Evolutionary conservation across 768 basidiomycete species (phyloP).

Genomic region (Clavaria fumosa): DNA sequence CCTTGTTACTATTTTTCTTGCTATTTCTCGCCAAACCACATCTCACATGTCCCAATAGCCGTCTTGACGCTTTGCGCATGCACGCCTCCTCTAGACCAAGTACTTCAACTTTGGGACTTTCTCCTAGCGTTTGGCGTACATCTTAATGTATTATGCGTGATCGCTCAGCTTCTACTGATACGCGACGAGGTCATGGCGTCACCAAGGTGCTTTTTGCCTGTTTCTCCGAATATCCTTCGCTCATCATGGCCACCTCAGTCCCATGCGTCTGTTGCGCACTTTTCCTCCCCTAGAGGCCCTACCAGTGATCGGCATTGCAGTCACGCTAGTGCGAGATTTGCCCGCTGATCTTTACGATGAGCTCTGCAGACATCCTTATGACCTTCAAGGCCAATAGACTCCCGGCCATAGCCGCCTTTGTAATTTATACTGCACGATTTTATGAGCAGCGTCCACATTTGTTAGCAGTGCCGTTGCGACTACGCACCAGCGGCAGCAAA

Average conservation of each 20-base stretch:
- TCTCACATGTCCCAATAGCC: slow-evolving; percentile 29
- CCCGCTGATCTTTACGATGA: slow-evolving; percentile 79
- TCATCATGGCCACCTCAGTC: slow-evolving; percentile 30
- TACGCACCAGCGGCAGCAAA: too few relatives aligned
- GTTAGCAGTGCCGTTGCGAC: too few relatives aligned
- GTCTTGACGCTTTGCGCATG: slow-evolving; percentile 92
- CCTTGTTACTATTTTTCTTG: slow-evolving; percentile 62
- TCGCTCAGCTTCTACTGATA: slow-evolving; percentile 86
- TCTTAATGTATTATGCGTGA: slow-evolving; percentile 91
- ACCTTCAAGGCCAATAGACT: slow-evolving; percentile 20
- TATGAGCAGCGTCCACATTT: too few relatives aligned
- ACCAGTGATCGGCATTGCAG: slow-evolving; percentile 82
- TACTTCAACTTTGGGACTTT: slow-evolving; percentile 94
- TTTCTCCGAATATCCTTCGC: background rate
- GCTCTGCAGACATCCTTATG: slow-evolving; percentile 78
- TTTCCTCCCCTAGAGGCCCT: slow-evolving; percentile 85
- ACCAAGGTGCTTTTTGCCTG: slow-evolving; percentile 43
- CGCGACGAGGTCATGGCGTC: slow-evolving; percentile 81
- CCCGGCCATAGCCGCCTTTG: too few relatives aligned
- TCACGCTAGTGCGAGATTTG: slow-evolving; percentile 85
- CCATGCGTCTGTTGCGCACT: slow-evolving; percentile 86
- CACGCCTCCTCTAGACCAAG: slow-evolving; percentile 91
- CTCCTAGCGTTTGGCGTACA: slow-evolving; percentile 93
- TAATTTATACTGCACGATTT: too few relatives aligned
- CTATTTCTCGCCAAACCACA: background rate